Evolutionary conservation across 1,139 yeast genomes (phyloP).

Genomic region (Geotrichum phurueaensis): DNA sequence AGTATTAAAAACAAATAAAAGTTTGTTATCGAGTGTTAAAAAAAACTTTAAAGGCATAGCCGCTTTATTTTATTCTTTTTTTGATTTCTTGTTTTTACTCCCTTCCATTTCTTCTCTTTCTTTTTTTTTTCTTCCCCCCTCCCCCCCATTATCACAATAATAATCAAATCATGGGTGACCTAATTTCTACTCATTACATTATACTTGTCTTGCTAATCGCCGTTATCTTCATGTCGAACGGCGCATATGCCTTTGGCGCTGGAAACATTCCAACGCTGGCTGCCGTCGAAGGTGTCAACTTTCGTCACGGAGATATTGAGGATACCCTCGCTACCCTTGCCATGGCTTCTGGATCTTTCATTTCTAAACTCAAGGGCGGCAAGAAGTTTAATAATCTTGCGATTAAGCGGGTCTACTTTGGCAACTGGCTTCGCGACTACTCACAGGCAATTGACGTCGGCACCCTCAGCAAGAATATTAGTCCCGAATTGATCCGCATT

Average conservation of each 20-base stretch:
- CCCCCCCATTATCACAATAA: not conserved
- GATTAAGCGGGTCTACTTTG: constrained; percentile 28
- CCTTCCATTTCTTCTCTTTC: not conserved
- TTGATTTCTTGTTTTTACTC: not conserved
- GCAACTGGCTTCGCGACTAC: constrained; percentile 30
- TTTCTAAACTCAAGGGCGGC: constrained; percentile 22
- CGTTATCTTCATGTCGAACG: constrained; percentile 12
- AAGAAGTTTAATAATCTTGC: constrained; percentile 26
- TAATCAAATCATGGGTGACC: not conserved
- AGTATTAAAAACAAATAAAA: too few relatives aligned
- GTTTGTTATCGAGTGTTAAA: not conserved
- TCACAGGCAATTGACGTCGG: constrained; percentile 30
- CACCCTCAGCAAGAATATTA: constrained; percentile 24
- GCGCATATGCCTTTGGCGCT: constrained; percentile 27
- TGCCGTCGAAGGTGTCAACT: constrained; percentile 25
- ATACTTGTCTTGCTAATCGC: constrained; percentile 10
- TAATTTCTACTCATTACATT: not conserved
- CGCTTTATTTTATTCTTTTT: not conserved
- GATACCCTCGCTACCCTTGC: constrained; percentile 23
- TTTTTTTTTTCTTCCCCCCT: too few relatives aligned
- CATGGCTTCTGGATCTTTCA: constrained; percentile 19
- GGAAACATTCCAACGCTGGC: constrained; percentile 29
- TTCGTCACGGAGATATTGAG: constrained; percentile 30
- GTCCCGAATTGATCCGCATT: constrained; percentile 23
- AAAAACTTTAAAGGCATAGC: not conserved